Evolutionary conservation across 805 yeast species (phyloP), one percentile per base, ranked within the genome.

Genomic region (Lipomyces yamanashiensis): DNA sequence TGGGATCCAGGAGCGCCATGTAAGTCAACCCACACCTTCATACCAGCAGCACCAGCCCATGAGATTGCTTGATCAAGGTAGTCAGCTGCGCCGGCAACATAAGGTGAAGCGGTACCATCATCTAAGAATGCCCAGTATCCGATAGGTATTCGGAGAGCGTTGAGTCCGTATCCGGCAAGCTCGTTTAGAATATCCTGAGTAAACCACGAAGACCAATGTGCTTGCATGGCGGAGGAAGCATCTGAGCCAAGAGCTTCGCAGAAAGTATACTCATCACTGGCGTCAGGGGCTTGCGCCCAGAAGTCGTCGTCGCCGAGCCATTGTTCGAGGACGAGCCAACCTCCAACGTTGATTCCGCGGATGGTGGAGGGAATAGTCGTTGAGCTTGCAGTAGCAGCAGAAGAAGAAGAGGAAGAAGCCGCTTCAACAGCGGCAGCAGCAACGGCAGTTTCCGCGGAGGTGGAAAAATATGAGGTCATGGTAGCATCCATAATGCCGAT

Each of bases 1-100:
- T 92, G 98, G 23, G 96, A 89, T 23, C 97, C 98, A 40, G 97
- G 96, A n/a, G 89, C 96, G 67, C 98, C 98, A 74, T 92, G 98
- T 72, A 92, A 77, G 75, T 93, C 98, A 50, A 92, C 82, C 97
- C 97, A 91, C 28, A 85, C 96, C 73, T 87, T 86, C 67, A 92
- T 73, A 47, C 81, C 82, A 68, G 86, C 72, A 17, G 79, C 77
- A 54, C 84, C 75, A 49, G 90, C 85, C 97, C 97, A 93, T 17
- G 74, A 81, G 48, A 92, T 77, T 15, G 97, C 96, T 72, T 82
- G 77, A 72, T 90, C 96, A 59, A 92, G 77, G 75, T 88, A 90
- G 8, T 77, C 74, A 62, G 78, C 84, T 76, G 89, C 96, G 40
- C 98, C 98, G 72, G 82, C 85, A 40, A 91, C 95, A 72, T 90